Evolutionary conservation across 352 stramenopile genomes (phyloP), one percentile per base, ranked within the genome.

Genomic region (Pythium aristosporum): DNA sequence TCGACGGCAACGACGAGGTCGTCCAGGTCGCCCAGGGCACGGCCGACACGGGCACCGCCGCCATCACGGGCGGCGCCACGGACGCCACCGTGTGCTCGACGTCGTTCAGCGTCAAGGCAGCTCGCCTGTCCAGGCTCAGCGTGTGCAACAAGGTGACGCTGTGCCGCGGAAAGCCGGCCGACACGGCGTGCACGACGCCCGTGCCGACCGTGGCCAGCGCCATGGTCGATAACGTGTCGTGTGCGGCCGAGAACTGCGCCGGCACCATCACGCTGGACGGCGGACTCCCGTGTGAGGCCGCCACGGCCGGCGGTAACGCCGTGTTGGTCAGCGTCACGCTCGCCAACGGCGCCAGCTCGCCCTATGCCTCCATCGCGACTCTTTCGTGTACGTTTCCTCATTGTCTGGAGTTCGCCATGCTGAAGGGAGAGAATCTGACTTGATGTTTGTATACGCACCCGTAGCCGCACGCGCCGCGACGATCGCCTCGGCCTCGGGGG

Each of bases 131-230:
- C 34, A 62, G 43, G 21, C 49, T 81, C 2, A 68, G 70, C 4
- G 74, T 61, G 18, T 94, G 86, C 65, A 93, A 90, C 59, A 57
- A 69, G 10, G 82, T 75, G 0, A 58, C 83, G 48, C 56, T 92
- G 1, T 94, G 86, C 49, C 69, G 68, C 18, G 86, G 86, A 6
- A 71, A 75, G 1, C 36, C 59, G 2, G 66, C 62, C 3, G 82
- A 84, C 62, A 77, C 73, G 20, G 60, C 65, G 32, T 94, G 85
- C 46, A 71, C 75, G 4, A 76, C 73, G 30, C 46, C 76, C 23
- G 20, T 91, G 20, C 15, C 42, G 2, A 37, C 16, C 9, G 68
- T 75, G 46, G 65, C 71, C 21, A 55, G 62, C 0, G 57, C 74
- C 16, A 23, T 75, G 21, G 55, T 92, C 16, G 58, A 52, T 6